These are phyloP conservation scores for Botryosphaeria dothidea DNA, from an alignment of 2,329 filamentous ascomycete species.

Conservation along the genomic window DNA sequence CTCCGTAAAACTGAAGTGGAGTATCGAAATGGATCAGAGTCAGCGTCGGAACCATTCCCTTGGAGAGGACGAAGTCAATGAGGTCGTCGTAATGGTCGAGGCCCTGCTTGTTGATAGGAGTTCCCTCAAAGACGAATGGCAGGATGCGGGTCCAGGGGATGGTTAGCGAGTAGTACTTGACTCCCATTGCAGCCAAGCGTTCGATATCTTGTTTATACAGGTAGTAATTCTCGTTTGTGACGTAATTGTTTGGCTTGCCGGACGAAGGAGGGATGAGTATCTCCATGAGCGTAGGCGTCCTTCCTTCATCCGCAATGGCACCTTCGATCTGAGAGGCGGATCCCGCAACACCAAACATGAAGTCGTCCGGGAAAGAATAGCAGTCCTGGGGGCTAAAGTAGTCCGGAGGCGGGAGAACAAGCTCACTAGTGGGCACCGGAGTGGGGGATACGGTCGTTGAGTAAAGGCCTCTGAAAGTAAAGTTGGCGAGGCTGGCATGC, in stretches of 20 bases:
- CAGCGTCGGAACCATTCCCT: conserved; percentile 46
- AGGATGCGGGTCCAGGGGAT: conserved; percentile 53
- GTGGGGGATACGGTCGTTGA: conserved; percentile 43
- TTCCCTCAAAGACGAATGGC: conserved; percentile 49
- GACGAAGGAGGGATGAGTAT: conserved; percentile 30
- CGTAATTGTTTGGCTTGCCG: conserved; percentile 29
- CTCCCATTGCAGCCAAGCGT: conserved; percentile 36
- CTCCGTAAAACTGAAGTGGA: conserved; percentile 43
- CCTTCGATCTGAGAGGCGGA: conserved; percentile 49
- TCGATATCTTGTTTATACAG: conserved; percentile 51
- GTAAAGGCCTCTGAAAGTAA: conserved; percentile 42
- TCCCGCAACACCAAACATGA: conserved; percentile 46
- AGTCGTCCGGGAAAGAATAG: conserved; percentile 32
- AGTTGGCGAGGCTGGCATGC: conserved; percentile 35
- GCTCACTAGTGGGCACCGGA: conserved; percentile 35
- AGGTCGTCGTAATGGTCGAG: conserved; percentile 53
- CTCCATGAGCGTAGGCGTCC: conserved; percentile 41
- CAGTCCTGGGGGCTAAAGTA: conserved; percentile 32
- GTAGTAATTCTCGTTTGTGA: conserved; percentile 45
- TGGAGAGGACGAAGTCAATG: conserved; percentile 45
- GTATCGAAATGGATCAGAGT: conserved; percentile 49
- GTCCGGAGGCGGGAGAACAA: conserved; percentile 36
- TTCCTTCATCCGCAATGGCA: conserved; percentile 42
- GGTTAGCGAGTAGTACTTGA: conserved; percentile 43
- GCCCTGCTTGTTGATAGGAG: conserved; percentile 49